These are phyloP conservation scores for Myriosclerotinia scirpicola DNA, from an alignment of 2,329 filamentous ascomycete genomes.

Conservation along the genomic window DNA sequence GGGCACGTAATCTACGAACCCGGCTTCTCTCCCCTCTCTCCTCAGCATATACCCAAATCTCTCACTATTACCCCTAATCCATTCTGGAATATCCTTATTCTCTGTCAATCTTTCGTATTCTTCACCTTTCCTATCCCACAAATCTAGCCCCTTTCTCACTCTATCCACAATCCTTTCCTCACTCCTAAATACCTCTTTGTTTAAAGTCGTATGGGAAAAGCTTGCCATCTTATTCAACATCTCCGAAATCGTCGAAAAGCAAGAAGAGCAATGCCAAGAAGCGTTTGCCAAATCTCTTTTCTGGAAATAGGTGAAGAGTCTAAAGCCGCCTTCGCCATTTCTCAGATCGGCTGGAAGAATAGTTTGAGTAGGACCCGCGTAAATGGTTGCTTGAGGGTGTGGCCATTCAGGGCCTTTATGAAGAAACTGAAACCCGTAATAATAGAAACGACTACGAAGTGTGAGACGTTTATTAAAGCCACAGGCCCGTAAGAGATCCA, in stretches of 20 bases:
- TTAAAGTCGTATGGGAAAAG: conserved; percentile 45
- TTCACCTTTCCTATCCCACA: conserved; percentile 43
- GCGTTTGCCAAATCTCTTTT: conserved; percentile 43
- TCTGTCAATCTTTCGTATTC: conserved; percentile 42
- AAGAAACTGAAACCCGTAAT: conserved; percentile 45
- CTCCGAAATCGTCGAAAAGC: conserved; percentile 46
- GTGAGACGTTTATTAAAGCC: conserved; percentile 41
- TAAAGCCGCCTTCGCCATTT: conserved; percentile 31
- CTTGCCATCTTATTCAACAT: conserved; percentile 45
- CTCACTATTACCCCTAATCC: conserved; percentile 36
- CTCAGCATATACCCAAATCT: conserved; percentile 32
- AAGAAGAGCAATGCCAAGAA: conserved; percentile 49
- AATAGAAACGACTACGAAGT: conserved; percentile 41
- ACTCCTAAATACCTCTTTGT: conserved; percentile 45
- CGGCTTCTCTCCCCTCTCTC: conserved; percentile 30
- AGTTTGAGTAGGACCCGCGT: conserved; percentile 41
- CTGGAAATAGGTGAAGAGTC: conserved; percentile 29
- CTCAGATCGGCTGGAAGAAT: conserved; percentile 46
- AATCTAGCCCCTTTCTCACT: conserved; percentile 46
- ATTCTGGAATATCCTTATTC: conserved; percentile 47
- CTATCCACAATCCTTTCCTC: conserved; percentile 44
- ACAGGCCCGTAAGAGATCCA: conserved; percentile 42
- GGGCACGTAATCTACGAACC: conserved; percentile 29
- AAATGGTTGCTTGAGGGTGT: conserved; percentile 49
- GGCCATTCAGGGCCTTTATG: conserved; percentile 43